Evolutionary conservation across 495 filamentous ascomycete genomes (phyloP), one percentile per base, ranked within the genome.

Genomic region (Talaromyces adpressus): DNA sequence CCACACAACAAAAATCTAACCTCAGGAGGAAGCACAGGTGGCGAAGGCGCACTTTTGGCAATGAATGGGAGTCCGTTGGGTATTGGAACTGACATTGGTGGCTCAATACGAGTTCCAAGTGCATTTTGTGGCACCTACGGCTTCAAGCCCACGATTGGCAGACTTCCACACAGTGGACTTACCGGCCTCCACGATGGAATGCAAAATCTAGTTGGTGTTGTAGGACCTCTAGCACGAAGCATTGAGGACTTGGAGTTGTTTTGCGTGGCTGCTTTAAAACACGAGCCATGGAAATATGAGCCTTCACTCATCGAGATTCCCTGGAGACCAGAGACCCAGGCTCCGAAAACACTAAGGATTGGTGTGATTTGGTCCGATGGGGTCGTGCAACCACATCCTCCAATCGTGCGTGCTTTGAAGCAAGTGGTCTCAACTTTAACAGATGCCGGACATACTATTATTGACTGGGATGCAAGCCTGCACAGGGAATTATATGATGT

Each of bases 321-420:
- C 2, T 90, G 88, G 87, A 83, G 72, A 65, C 67, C 45, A 62
- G 72, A 74, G 1, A 20, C 60, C 27, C 69, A 69, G n/a, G 76
- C 63, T 14, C 49, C 64, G 0, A 75, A 72, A 57, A 77, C 80
- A 62, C 73, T 91, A 49, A 88, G 84, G 56, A 71, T 93, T 27
- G 90, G 75, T 2, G 83, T 93, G 22, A 75, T 92, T 58, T 87
- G 84, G 83, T 75, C 88, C 72, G 90, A 93, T 68, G 85, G 83
- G 29, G 73, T 87, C n/a, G 84, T 88, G 29, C 81, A 77, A 51
- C 88, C 89, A 1, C 89, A 92, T 67, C 90, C 89, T 4, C 90
- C 90, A 1, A 76, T 92, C 0, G 76, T 74, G 1, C 75, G 87
- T 8, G 89, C 84, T 7, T 70, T 92, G 20, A 72, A 79, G 47